Base-by-base conservation (phyloP, 331 rosid species). In the Dryas integrifolia region DNA sequence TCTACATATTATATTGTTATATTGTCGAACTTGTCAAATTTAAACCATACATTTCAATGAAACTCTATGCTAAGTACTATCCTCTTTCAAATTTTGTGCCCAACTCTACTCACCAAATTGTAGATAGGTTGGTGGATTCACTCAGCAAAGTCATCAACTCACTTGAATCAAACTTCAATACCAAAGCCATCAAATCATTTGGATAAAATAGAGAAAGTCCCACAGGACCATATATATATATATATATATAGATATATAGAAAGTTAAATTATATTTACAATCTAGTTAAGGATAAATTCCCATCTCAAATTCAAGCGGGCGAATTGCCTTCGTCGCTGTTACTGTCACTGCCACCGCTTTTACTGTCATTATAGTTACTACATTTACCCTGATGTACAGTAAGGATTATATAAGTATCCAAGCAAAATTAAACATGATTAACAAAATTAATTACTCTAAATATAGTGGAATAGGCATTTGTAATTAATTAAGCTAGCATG, bases 291-390 rank as follows among this genome's bases (percentile, higher is more conserved):
- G 41, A 50, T 50, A 70, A 81, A 51, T 0, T 21, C 5, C 6
- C 59, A n/a, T 46, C 26, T 43, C 72, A 61, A 61, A 72, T 48
- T 58, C 70, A 79, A 79, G 91, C 86, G 80, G 89, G 88, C 86
- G 89, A 84, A 86, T 67, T 13, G 67, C 76, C 77, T 81, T 82
- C 85, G 77, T 85, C 53, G 58, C 76, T 55, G 45, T 63, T 83
- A 12, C 79, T 74, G 63, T 13, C 58, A 52, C 79, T 65, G 21
- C 69, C 70, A 49, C 51, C 30, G 39, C 68, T 41, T 72, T 43
- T 6, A 60, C 73, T 26, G 6, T 21, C 51, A 3, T 45, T 35
- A 41, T 14, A 7, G 49, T 15, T 13, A 14, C 47, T 30, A 58
- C 38, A 38, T 58, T 72, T 71, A 30, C n/a, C 14, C 69, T 9